Percentiles rank a stretch among this genome's conserved stretches.
Evolutionary conservation across 257 asterid genomes (phyloP).

Genomic region (Solanum raphanifolium): DNA sequence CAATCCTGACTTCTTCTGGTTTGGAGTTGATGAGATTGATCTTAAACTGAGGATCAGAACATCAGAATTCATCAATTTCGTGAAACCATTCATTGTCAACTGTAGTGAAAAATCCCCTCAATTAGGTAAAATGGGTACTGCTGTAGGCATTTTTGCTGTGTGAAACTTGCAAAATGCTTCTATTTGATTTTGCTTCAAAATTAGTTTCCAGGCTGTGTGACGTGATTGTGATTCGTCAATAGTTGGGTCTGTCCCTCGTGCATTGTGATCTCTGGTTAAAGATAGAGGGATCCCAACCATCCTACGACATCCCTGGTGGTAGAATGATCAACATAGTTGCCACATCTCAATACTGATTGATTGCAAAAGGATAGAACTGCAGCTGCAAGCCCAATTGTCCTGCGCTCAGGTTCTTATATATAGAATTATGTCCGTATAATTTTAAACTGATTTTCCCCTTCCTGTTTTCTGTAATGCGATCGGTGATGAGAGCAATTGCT

Average conservation of each 20-base stretch:
- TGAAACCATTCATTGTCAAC: slow-evolving; percentile 61
- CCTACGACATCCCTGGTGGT: neutral
- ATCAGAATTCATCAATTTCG: slow-evolving; percentile 38
- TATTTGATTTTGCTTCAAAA: neutral
- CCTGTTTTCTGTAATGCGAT: neutral
- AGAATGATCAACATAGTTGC: neutral
- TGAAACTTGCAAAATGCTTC: neutral
- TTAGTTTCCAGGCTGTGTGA: neutral
- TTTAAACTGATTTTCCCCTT: neutral
- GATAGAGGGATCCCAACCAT: neutral
- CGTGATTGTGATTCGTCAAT: neutral
- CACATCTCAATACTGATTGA: neutral
- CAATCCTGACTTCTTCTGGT: slow-evolving; percentile 81
- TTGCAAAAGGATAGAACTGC: neutral
- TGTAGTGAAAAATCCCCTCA: slow-evolving; percentile 28
- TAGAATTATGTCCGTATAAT: neutral
- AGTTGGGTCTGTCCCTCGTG: neutral
- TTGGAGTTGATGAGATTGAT: slow-evolving; percentile 89
- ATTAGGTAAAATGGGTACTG: neutral
- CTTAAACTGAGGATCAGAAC: slow-evolving; percentile 67
- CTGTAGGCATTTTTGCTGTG: neutral
- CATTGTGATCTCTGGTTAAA: neutral
- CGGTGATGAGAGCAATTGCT: neutral
- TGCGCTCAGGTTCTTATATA: neutral
- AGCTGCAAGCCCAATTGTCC: neutral